Evolutionary conservation across 2,329 filamentous ascomycete species (phyloP).

Genomic region (Colletotrichum sp.): DNA sequence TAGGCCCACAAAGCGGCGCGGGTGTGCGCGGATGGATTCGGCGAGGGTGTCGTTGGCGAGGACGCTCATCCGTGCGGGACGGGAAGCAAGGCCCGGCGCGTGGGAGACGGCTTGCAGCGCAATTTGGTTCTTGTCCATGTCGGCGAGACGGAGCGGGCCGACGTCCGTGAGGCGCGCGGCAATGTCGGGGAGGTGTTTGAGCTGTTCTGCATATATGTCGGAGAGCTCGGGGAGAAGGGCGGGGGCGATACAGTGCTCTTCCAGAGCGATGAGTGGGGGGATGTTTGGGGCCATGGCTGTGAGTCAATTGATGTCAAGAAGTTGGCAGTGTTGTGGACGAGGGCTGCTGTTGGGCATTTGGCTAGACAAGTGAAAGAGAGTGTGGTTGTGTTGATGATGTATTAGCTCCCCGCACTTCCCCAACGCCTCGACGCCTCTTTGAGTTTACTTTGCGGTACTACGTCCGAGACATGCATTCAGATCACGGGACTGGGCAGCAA

Average conservation of each 20-base stretch:
- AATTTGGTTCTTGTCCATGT: constrained; percentile 30
- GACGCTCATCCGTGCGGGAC: constrained; percentile 22
- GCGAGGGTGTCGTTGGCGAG: constrained; percentile 29
- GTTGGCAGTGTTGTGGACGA: background rate
- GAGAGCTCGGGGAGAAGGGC: constrained; percentile 17
- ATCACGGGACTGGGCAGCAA: background rate
- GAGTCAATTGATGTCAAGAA: background rate
- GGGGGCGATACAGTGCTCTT: constrained; percentile 42
- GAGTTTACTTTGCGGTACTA: background rate
- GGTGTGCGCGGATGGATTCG: constrained; percentile 13
- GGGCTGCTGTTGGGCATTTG: background rate
- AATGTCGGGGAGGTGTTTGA: constrained; percentile 25
- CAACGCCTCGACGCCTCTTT: background rate
- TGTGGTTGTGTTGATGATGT: background rate
- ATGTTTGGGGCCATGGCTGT: background rate
- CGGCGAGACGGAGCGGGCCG: constrained; percentile 24
- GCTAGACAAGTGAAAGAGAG: background rate
- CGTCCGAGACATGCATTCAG: background rate
- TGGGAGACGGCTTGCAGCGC: constrained; percentile 21
- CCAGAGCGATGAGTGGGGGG: constrained; percentile 42
- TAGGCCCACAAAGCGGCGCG: background rate
- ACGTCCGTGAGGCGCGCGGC: constrained; percentile 28
- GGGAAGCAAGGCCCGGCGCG: constrained; percentile 4
- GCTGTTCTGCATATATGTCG: constrained; percentile 23
- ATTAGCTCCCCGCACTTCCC: background rate